Base-by-base conservation (phyloP, 257 asterid genomes). In the Solanum stenotomum region DNA sequence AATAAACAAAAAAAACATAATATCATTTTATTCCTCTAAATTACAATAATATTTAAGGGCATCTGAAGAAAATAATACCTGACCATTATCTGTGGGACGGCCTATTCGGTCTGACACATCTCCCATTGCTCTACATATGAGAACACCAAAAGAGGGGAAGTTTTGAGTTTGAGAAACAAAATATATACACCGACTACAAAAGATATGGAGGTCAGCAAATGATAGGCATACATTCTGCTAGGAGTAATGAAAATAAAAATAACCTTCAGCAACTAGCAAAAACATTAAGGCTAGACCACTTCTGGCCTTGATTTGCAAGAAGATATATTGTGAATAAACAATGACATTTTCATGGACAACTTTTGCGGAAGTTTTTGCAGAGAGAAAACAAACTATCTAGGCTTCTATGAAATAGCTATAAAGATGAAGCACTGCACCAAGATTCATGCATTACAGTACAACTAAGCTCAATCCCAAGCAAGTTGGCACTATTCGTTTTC, bases 41-140 rank as follows among this genome's bases (percentile, higher is more conserved):
- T 31, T 49, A 82, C 15, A 88, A 89, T 86, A 63, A 56, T 84
- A 87, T 77, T 34, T n/a, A 49, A 8, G 87, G 44, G 77, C 67
- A 78, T 72, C 35, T 68, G 20, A 6, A 8, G 67, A 81, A 76
- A 23, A 72, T n/a, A 67, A 63, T 91, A 96, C 99, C 99, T 96
- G 98, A 31, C 99, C 99, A 92, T 94, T 94, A 93, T 96, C 98
- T 8, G 99, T 94, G 63, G 99, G 98, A 87, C 98, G 96, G 38
- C 99, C 99, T 88, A 94, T 95, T 89, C 98, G 95, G 90, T 96
- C 98, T 23, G 99, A 96, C 82, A 96, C 99, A 92, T 96, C 99
- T 31, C 99, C 99, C 98, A 94, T 95, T 23, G 99, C 98, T 92
- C 99, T 96, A 92, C 89, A 86, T 16, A 33, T 76, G 38, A 52